phyloP scores from a whole-genome alignment of 371 early-diverging fungal genomes.

The Mucor piriformis region DNA sequence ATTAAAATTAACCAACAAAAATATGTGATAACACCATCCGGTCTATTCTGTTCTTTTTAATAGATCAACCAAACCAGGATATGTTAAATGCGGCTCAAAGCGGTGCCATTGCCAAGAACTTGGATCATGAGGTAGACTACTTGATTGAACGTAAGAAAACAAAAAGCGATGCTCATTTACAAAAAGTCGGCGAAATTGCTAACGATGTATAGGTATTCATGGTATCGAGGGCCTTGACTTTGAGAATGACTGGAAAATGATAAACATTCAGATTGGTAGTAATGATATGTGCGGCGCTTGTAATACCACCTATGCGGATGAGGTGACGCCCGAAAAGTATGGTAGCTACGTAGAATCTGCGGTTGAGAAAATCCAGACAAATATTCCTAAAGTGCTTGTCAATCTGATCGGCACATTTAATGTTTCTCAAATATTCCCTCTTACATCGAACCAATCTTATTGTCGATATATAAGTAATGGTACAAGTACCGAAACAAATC shows the following conservation, averaged over 20 bases:
- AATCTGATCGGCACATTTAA: constrained; percentile 32
- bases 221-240: constrained; percentile 17
- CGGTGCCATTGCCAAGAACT: constrained; percentile 39
- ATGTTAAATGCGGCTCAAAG: constrained; percentile 44
- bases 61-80: constrained; percentile 36
- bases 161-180: too few species aligned
- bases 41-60: neutral
- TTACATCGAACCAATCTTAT: constrained; percentile 19
- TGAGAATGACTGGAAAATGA: constrained; percentile 47
- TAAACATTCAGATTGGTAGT: constrained; percentile 48
- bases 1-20: too few species aligned
- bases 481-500: neutral
- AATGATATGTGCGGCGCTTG: constrained; percentile 37
- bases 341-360: constrained; percentile 26
- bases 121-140: constrained; percentile 41
- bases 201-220: constrained; percentile 22
- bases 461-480: constrained; percentile 5
- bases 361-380: constrained; percentile 17
- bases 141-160: constrained; percentile 35
- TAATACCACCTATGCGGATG: neutral
- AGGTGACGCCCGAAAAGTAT: constrained; percentile 24
- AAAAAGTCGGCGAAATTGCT: neutral
- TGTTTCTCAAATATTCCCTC: constrained; percentile 27
- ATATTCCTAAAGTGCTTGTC: constrained; percentile 26
- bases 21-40: neutral